phyloP scores from a whole-genome alignment of 1,284 basidiomycete genomes.

The Clitocybe nebularis region DNA sequence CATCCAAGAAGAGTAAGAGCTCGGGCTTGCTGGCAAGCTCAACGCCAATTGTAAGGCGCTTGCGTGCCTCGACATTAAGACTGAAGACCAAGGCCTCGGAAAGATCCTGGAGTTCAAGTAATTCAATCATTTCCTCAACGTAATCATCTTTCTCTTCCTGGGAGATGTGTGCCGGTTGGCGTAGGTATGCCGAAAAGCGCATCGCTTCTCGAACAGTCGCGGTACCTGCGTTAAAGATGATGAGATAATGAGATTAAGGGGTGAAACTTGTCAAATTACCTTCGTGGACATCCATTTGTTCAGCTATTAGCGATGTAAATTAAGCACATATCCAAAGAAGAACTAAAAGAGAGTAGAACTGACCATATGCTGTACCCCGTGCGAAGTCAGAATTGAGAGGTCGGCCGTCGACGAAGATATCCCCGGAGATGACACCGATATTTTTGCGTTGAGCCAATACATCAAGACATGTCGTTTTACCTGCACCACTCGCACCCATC shows the following conservation, averaged over 20 bases:
- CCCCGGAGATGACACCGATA: slow-evolving; percentile 80
- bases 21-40: slow-evolving; percentile 84
- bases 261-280: slow-evolving; percentile 21
- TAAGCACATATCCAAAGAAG: slow-evolving; percentile 23
- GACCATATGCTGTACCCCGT: slow-evolving; percentile 73
- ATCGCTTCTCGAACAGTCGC: slow-evolving; percentile 88
- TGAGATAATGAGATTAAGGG: neutral
- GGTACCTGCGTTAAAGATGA: slow-evolving; percentile 36
- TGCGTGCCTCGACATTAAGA: slow-evolving; percentile 75
- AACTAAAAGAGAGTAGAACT: slow-evolving; percentile 23
- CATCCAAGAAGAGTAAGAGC: slow-evolving; percentile 74
- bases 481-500: slow-evolving; percentile 80
- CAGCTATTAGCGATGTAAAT: slow-evolving; percentile 48
- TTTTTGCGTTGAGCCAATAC: slow-evolving; percentile 87
- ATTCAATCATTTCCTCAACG: slow-evolving; percentile 71
- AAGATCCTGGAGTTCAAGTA: slow-evolving; percentile 64
- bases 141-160: slow-evolving; percentile 81
- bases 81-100: slow-evolving; percentile 61
- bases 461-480: slow-evolving; percentile 82
- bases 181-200: slow-evolving; percentile 84
- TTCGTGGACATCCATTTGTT: slow-evolving; percentile 89
- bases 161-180: slow-evolving; percentile 75
- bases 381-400: slow-evolving; percentile 76
- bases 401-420: slow-evolving; percentile 78
- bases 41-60: slow-evolving; percentile 86